Conservation (phyloP, 2,329 filamentous ascomycete species). For the Alternaria gansuensis region DNA sequence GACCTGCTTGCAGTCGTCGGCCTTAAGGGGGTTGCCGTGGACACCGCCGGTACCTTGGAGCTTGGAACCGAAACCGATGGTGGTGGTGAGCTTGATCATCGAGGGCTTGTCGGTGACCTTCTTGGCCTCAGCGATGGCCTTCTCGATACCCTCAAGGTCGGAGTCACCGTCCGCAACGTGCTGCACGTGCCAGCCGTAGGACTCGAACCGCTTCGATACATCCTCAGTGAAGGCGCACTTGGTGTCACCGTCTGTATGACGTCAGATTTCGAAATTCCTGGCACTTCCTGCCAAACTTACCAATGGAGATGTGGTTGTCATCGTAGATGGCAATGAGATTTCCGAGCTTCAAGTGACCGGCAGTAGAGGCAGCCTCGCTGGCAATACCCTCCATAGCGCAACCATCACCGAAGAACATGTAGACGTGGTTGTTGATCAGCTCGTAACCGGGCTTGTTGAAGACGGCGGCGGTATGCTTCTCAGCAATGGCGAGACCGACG, state of each 20-base stretch:
- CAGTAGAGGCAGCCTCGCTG: constrained; percentile 87
- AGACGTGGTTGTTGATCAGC: constrained; percentile 96
- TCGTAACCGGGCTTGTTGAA: constrained; percentile 98
- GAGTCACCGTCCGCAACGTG: constrained; percentile 86
- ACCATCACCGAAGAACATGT: constrained; percentile 94
- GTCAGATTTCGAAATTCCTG: constrained; percentile 23
- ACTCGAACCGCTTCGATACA: constrained; percentile 90
- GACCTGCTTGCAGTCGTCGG: constrained; percentile 90
- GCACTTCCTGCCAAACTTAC: constrained; percentile 54
- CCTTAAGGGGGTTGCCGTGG: constrained; percentile 95
- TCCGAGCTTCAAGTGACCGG: constrained; percentile 95
- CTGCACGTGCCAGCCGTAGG: constrained; percentile 95
- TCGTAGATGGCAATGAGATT: constrained; percentile 98
- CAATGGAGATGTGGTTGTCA: constrained; percentile 95
- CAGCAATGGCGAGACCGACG: constrained; percentile 95
- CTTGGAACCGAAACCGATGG: constrained; percentile 94
- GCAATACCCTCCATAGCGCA: constrained; percentile 99
- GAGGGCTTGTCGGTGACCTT: constrained; percentile 94
- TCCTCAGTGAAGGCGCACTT: constrained; percentile 98
- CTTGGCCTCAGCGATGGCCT: constrained; percentile 84
- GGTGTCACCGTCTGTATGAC: constrained; percentile 81
- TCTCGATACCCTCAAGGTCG: constrained; percentile 87
- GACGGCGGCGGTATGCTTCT: constrained; percentile 85
- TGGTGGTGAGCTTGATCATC: constrained; percentile 95
- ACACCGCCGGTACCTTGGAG: constrained; percentile 94